phyloP scores from a whole-genome alignment of 2,329 filamentous ascomycete genomes.

The Blumeriella jaapii region DNA sequence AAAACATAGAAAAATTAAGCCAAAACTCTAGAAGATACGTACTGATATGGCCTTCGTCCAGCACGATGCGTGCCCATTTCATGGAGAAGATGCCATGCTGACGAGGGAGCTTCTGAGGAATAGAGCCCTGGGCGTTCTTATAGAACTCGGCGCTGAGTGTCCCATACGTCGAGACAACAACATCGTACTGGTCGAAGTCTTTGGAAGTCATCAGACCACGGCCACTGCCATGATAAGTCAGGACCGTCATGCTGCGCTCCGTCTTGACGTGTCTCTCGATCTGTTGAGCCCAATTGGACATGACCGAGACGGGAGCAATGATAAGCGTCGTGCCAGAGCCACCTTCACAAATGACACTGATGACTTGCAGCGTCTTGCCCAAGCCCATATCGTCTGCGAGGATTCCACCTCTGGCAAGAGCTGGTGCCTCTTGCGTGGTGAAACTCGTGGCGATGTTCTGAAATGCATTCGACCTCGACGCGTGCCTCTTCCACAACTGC shows the following conservation, averaged over 20 bases:
- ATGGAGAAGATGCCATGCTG: constrained; percentile 47
- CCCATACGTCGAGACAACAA: constrained; percentile 79
- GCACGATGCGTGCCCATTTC: constrained; percentile 66
- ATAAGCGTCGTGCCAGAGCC: constrained; percentile 59
- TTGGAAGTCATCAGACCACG: constrained; percentile 41
- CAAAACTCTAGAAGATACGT: too few species aligned
- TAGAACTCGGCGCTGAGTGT: constrained; percentile 56
- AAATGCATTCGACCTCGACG: constrained; percentile 34
- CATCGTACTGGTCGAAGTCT: constrained; percentile 55
- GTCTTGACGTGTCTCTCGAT: constrained; percentile 59
- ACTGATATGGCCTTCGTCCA: constrained; percentile 77
- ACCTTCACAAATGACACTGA: constrained; percentile 58
- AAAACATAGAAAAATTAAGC: too few species aligned
- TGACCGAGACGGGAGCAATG: constrained; percentile 70
- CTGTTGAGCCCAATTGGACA: constrained; percentile 84
- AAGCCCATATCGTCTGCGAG: constrained; percentile 92
- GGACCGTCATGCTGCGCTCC: constrained; percentile 50
- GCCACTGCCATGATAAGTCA: constrained; percentile 61
- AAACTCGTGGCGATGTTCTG: constrained; percentile 64
- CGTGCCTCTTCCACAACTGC: constrained; percentile 62
- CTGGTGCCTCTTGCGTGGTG: constrained; percentile 43
- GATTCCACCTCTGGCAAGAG: constrained; percentile 68
- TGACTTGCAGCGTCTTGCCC: constrained; percentile 79
- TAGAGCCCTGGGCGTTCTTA: constrained; percentile 39
- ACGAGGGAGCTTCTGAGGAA: constrained; percentile 30